A percentile compares a stretch with the other conserved stretches of the same genome.
These are phyloP conservation scores for Fomitopsis betulina DNA, from an alignment of 1,284 basidiomycete genomes.

Conservation along the genomic window DNA sequence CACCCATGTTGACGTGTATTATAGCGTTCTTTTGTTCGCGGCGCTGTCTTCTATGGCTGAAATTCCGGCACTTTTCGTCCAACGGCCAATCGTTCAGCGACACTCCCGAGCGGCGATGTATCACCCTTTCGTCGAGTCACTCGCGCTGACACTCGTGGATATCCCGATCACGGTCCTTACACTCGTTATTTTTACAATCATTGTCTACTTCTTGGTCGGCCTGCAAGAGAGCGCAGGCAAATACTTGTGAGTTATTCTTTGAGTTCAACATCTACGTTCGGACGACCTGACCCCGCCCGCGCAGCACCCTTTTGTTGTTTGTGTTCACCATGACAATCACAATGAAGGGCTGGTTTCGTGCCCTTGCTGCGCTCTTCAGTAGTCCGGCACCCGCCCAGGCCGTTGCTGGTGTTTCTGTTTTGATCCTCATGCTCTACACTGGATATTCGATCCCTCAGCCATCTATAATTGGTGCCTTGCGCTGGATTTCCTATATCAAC, in stretches of 20 bases:
- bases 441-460: constrained; percentile 48
- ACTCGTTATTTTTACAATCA: constrained; percentile 61
- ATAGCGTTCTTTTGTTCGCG: constrained; percentile 48
- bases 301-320: constrained; percentile 50
- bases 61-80: constrained; percentile 66
- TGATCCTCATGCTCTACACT: constrained; percentile 43
- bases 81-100: constrained; percentile 68
- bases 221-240: constrained; percentile 57
- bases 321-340: constrained; percentile 46
- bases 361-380: constrained; percentile 49
- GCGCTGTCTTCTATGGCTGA: constrained; percentile 63
- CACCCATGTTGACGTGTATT: not conserved
- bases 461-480: constrained; percentile 59
- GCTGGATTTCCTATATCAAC: constrained; percentile 63
- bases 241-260: constrained; percentile 49
- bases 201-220: constrained; percentile 74
- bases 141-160: constrained; percentile 75
- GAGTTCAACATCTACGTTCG: not conserved
- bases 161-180: constrained; percentile 69
- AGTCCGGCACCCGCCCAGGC: constrained; percentile 54
- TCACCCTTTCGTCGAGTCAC: constrained; percentile 61
- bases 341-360: constrained; percentile 62
- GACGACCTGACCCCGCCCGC: not conserved
- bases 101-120: constrained; percentile 59
- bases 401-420: constrained; percentile 50